Evolutionary conservation across 108 stramenopile species (phyloP).

Genomic region (Cyclotella cryptica): DNA sequence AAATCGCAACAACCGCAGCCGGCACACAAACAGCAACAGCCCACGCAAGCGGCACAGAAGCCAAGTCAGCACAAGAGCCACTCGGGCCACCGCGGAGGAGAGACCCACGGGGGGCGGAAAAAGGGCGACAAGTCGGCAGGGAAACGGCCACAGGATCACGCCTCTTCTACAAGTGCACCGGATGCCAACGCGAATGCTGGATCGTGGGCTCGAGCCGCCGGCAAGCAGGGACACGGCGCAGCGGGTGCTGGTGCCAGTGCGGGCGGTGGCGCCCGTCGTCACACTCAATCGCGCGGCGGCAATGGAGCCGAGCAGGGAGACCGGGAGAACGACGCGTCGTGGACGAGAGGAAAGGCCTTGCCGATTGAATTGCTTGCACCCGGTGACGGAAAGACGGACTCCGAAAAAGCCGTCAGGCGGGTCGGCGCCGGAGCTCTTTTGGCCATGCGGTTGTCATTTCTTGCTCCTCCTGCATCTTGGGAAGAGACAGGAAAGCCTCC

Average conservation of each 20-base stretch:
- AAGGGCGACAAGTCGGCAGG: constrained; percentile 22
- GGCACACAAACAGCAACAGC: constrained; percentile 25
- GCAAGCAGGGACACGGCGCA: constrained; percentile 25
- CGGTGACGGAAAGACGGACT: constrained; percentile 62
- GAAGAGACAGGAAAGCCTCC: constrained; percentile 29
- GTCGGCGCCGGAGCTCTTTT: constrained; percentile 60
- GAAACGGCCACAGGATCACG: constrained; percentile 11
- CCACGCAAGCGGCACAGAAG: constrained; percentile 26
- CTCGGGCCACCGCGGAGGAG: constrained; percentile 24
- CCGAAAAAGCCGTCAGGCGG: constrained; percentile 70
- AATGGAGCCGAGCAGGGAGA: constrained; percentile 43
- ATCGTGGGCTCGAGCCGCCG: constrained; percentile 44
- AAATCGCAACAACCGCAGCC: constrained; percentile 28
- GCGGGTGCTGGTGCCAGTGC: constrained; percentile 40
- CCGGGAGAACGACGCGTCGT: constrained; percentile 25
- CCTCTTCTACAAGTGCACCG: neutral
- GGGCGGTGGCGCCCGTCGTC: constrained; percentile 43
- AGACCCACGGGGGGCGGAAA: constrained; percentile 34
- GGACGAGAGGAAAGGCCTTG: constrained; percentile 37
- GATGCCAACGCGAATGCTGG: neutral
- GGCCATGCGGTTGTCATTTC: constrained; percentile 55
- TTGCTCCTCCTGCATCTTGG: constrained; percentile 59
- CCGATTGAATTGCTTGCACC: constrained; percentile 50
- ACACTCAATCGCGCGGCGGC: constrained; percentile 32
- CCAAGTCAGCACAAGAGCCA: constrained; percentile 12